phyloP scores from a whole-genome alignment of 1,139 yeast species.

The Candida sp. region DNA sequence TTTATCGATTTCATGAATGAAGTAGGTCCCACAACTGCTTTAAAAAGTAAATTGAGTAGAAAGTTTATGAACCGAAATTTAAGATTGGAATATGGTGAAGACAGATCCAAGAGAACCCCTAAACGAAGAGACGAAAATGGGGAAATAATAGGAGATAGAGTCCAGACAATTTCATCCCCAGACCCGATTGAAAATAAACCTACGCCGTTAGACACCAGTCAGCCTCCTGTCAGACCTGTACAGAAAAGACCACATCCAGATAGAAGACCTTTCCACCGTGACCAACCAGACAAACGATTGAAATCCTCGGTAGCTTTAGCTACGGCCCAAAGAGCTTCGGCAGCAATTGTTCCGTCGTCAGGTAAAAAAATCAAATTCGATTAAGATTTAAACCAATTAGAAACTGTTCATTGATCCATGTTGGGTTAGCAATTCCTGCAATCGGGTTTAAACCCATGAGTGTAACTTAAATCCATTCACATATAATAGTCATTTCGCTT shows the following conservation, averaged over 20 bases:
- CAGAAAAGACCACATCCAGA: constrained; percentile 11
- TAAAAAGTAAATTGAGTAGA: constrained; percentile 68
- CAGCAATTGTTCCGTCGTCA: constrained; percentile 84
- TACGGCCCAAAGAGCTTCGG: constrained; percentile 84
- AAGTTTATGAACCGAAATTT: constrained; percentile 70
- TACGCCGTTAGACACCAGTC: constrained; percentile 10
- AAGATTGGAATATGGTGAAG: constrained; percentile 93
- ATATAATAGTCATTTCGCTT: neutral
- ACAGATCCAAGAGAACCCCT: constrained; percentile 77
- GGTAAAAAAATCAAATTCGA: constrained; percentile 83
- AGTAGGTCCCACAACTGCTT: constrained; percentile 78
- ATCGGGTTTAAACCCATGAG: neutral
- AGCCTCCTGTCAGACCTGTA: constrained; percentile 9
- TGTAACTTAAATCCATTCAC: neutral
- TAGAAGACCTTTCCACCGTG: constrained; percentile 4
- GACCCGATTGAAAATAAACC: constrained; percentile 5
- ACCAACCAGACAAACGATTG: constrained; percentile 38
- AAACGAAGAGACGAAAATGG: constrained; percentile 20
- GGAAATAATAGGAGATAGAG: neutral
- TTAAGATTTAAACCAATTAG: constrained; percentile 10
- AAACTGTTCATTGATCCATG: neutral
- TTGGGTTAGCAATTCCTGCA: neutral
- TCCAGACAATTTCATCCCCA: neutral
- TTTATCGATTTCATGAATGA: constrained; percentile 83
- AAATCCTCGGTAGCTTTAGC: constrained; percentile 90